These are phyloP conservation scores for Pichia inconspicua DNA, from an alignment of 1,139 yeast species.

Conservation along the genomic window DNA sequence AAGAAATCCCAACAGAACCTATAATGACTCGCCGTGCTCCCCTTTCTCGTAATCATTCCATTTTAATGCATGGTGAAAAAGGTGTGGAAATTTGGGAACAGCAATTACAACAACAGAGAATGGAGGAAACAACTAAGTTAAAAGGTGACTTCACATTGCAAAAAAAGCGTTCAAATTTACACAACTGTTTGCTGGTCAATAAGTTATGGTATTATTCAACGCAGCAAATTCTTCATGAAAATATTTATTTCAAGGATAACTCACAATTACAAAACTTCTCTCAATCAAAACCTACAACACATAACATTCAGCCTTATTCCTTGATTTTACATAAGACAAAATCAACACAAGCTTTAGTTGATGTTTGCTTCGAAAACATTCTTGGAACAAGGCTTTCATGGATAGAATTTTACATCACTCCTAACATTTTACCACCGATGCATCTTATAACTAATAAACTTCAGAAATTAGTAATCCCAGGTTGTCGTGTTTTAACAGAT, in stretches of 20 bases:
- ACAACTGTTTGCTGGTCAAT: slow-evolving; percentile 61
- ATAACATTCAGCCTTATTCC: slow-evolving; percentile 22
- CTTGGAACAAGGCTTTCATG: slow-evolving; percentile 46
- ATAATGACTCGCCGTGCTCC: slow-evolving; percentile 61
- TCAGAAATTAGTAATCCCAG: slow-evolving; percentile 62
- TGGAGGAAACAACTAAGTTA: neutral
- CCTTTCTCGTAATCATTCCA: slow-evolving; percentile 52
- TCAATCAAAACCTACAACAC: neutral
- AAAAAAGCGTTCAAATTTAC: slow-evolving; percentile 28
- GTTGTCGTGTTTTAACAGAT: slow-evolving; percentile 62
- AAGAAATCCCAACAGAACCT: slow-evolving; percentile 48
- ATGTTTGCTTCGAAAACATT: slow-evolving; percentile 31
- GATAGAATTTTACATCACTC: slow-evolving; percentile 82
- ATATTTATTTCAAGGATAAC: slow-evolving; percentile 48
- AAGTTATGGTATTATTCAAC: slow-evolving; percentile 56
- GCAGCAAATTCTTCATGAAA: slow-evolving; percentile 44
- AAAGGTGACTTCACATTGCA: neutral
- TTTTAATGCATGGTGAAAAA: slow-evolving; percentile 47
- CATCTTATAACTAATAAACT: slow-evolving; percentile 36
- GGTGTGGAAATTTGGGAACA: slow-evolving; percentile 47
- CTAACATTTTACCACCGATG: slow-evolving; percentile 52
- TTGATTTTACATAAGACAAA: slow-evolving; percentile 45
- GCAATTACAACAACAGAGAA: neutral
- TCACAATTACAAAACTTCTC: slow-evolving; percentile 30
- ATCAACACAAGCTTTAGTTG: slow-evolving; percentile 38